Evolutionary conservation across 805 yeast species (phyloP), one percentile per base, ranked within the genome.

Genomic region (Candida khao-thaluensis): DNA sequence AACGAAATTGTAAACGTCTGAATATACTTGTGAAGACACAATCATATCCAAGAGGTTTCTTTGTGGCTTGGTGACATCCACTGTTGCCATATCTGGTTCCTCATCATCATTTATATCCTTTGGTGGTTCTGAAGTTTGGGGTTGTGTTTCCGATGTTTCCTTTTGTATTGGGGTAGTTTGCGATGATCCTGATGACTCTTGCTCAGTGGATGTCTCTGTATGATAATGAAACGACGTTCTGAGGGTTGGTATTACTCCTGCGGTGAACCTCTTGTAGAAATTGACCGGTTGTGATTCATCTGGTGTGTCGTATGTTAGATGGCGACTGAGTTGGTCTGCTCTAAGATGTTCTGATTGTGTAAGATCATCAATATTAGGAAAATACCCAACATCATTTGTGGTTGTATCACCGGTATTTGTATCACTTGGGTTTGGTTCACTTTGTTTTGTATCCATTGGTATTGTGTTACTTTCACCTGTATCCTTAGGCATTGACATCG

Each of bases 31-130:
- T 0, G 66, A 55, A 1, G 67, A 52, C 14, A 67, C 52, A 5
- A 67, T 41, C 32, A 62, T 44, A 43, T 56, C 53, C 20, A 62
- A 39, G 17, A 65, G 51, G 30, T 56, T 55, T 31, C 52, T 53
- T 31, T 50, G 57, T 7, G 59, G 54, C 15, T 47, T 46, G 36
- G 46, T 43, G 8, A 52, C 59, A 7, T 51, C 55, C 2, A 51
- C 43, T 5, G 29, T 35, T 1, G 68, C 69, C 14, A 51, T 46
- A 38, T 65, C 71, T 6, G 49, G 48, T 7, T 61, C 68, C 4
- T 57, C 65, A 25, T 25, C 28, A 6, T n/a, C 28, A 20, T 7
- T 20, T 20, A 8, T 7, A 20, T 20, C 8, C n/a, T n/a, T n/a
- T n/a, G n/a, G n/a, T n/a, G n/a, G n/a, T n/a, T n/a, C n/a, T n/a